Conservation (phyloP, 2,329 filamentous ascomycete genomes). For the Fusarium pseudoanthophilum region DNA sequence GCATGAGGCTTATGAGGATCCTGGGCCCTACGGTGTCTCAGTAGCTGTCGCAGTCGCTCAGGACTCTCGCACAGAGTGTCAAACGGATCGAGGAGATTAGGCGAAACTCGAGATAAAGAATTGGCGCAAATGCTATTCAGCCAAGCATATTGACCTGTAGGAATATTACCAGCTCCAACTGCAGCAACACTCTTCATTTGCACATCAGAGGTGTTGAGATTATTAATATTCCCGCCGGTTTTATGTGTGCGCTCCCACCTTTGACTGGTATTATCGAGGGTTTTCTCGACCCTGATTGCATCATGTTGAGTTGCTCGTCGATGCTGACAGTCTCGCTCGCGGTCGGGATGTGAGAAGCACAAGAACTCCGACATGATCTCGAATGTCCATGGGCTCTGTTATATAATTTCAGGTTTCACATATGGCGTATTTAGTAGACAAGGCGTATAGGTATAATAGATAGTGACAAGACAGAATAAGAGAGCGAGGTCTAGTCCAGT, state of each 20-base stretch:
- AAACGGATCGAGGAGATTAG: neutral
- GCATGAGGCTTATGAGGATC: rapidly evolving
- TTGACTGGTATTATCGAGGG: rapidly evolving
- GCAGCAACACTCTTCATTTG: rapidly evolving
- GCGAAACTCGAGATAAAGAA: neutral
- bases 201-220: rapidly evolving
- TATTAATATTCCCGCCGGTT: too few relatives aligned
- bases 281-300: rapidly evolving
- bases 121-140: rapidly evolving
- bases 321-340: too few relatives aligned
- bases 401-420: rapidly evolving
- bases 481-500: neutral
- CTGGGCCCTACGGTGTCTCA: neutral
- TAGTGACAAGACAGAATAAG: neutral
- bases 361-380: neutral
- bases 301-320: neutral
- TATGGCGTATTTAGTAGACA: rapidly evolving
- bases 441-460: neutral
- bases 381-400: rapidly evolving
- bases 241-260: rapidly evolving
- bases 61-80: conserved; percentile 3
- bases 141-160: rapidly evolving
- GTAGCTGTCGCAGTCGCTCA: neutral
- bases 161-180: neutral
- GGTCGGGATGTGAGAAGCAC: rapidly evolving